Conservation (phyloP, 208 protist species). For the Crithidia bombi region DNA sequence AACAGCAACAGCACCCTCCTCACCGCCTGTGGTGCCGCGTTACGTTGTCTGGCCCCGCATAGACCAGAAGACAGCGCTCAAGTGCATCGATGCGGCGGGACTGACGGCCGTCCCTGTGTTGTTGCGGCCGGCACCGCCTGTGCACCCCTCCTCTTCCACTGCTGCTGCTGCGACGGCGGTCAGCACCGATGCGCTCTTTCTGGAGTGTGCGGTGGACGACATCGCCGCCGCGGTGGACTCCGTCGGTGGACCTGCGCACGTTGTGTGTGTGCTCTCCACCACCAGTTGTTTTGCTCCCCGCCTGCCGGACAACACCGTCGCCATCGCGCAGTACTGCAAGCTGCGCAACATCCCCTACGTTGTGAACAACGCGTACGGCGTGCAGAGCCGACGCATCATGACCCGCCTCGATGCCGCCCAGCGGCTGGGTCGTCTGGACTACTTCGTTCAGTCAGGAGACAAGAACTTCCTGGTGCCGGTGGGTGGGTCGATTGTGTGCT, state of each 20-base stretch:
- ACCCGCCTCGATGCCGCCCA: conserved; percentile 74
- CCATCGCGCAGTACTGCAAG: conserved; percentile 91
- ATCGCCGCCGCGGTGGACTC: conserved; percentile 69
- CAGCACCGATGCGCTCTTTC: conserved; percentile 58
- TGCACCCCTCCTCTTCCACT: not conserved
- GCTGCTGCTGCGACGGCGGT: not conserved
- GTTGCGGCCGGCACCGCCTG: conserved; percentile 36
- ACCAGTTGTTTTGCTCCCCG: conserved; percentile 99
- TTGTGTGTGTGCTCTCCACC: conserved; percentile 97
- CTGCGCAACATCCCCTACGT: conserved; percentile 89
- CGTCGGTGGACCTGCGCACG: conserved; percentile 58
- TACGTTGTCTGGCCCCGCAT: conserved; percentile 97
- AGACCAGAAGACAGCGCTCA: conserved; percentile 98
- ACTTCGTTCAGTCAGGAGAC: conserved; percentile 97
- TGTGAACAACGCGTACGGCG: conserved; percentile 99
- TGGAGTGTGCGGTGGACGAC: conserved; percentile 69
- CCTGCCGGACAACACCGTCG: conserved; percentile 93
- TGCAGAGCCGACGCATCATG: conserved; percentile 92
- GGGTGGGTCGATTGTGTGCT: conserved; percentile 82
- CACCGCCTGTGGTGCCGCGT: conserved; percentile 12
- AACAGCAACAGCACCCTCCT: not conserved
- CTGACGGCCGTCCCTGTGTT: conserved; percentile 60
- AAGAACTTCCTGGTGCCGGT: conserved; percentile 99
- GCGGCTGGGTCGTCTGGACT: conserved; percentile 90
- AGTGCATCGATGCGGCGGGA: conserved; percentile 94